Percentiles rank a stretch among this genome's conserved stretches.
These are phyloP conservation scores for Monosporascus ibericus DNA, from an alignment of 2,329 filamentous ascomycete genomes.

Conservation along the genomic window DNA sequence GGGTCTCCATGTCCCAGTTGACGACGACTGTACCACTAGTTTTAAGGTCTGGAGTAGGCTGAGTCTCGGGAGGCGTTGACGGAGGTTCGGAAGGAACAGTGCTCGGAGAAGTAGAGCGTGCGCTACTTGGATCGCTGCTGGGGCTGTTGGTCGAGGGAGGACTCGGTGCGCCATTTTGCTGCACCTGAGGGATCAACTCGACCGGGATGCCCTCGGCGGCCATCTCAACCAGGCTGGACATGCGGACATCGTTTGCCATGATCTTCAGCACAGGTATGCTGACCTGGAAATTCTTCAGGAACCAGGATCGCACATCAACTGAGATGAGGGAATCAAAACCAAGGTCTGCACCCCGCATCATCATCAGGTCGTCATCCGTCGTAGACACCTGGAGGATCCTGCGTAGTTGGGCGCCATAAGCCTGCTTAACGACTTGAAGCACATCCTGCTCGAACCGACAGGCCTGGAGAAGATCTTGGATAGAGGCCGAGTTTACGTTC, in stretches of 20 bases:
- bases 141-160: too few relatives aligned
- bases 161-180: not conserved
- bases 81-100: too few relatives aligned
- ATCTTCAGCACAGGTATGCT: slow-evolving; percentile 4
- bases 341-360: slow-evolving; percentile 3
- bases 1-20: not conserved
- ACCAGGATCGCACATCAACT: slow-evolving; percentile 5
- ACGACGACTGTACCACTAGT: too few relatives aligned
- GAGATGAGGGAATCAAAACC: slow-evolving; percentile 4
- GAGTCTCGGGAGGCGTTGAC: too few relatives aligned
- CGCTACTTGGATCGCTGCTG: too few relatives aligned
- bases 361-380: slow-evolving; percentile 8
- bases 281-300: slow-evolving; percentile 2
- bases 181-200: not conserved
- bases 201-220: not conserved
- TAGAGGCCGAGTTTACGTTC: not conserved
- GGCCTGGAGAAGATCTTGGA: not conserved
- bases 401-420: slow-evolving; percentile 8
- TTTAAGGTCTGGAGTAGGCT: too few relatives aligned
- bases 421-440: not conserved
- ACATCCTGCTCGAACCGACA: not conserved
- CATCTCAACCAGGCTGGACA: not conserved
- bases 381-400: slow-evolving; percentile 5
- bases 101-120: too few relatives aligned
- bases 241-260: slow-evolving; percentile 5